Evolutionary conservation across 129 eudicot species (phyloP), one percentile per base, ranked within the genome.

Genomic region (Scalesia atractyloides): DNA sequence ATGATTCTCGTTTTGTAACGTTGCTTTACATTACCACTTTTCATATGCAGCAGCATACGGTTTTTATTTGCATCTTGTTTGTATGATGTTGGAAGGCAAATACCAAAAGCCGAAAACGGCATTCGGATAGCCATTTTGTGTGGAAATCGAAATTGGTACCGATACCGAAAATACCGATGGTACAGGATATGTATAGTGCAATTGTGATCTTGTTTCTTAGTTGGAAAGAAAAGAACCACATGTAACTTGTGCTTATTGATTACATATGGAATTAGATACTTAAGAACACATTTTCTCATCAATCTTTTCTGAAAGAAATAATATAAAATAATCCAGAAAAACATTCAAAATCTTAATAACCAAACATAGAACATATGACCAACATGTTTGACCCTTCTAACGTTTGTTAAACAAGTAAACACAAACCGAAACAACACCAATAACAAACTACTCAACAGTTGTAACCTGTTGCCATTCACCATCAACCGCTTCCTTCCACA

Each of bases 401-500:
- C 30, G 43, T 65, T 37, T 22, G 43, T 30, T 43, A 43, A 67
- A 30, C 73, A 75, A 54, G 66, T 16, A 75, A 65, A 39, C 72
- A 52, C 26, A 68, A 67, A 67, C 17, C 30, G 69, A 77, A 76
- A 70, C 81, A 69, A 10, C 81, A 68, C 20, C 33, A 34, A n/a
- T 6, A 33, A 46, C 44, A 69, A 73, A 65, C 67, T 79, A 79
- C 13, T 79, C 82, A 57, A 56, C 69, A 48, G 46, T 72, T 20
- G 73, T 65, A n/a, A 79, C 79, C 50, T 79, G 68, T 65, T 79
- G 78, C 82, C 82, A 79, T 73, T 72, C 82, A 15, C 82, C 82
- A 63, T 79, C 82, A 64, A 33, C 78, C 56, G 69, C 82, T 64
- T 79, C 82, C 48, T 79, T 79, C 82, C 82, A 79, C 41, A 79